Conservation (phyloP, 345 rosid genomes). For the Diplotaxis tenuifolia region DNA sequence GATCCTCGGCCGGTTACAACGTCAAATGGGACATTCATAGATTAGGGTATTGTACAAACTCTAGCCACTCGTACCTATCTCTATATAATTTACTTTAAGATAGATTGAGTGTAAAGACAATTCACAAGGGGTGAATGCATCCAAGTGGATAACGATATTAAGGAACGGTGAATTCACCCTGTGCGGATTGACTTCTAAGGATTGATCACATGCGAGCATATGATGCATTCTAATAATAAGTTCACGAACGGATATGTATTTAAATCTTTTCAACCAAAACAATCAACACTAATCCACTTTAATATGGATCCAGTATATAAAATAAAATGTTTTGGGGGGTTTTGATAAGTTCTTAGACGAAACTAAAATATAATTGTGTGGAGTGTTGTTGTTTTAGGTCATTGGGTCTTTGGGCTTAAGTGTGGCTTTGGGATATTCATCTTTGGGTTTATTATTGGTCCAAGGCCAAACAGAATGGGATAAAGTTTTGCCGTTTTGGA, state of each 20-base stretch:
- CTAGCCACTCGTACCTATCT: slow-evolving; percentile 5
- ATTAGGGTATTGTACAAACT: slow-evolving; percentile 1
- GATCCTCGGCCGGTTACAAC: slow-evolving; percentile 13
- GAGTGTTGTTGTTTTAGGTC: too few relatives aligned
- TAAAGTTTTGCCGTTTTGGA: too few relatives aligned
- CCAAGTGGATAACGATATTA: slow-evolving; percentile 11
- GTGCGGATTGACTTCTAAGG: background rate
- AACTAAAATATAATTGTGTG: too few relatives aligned
- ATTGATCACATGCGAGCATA: slow-evolving; percentile 5
- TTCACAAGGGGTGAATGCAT: background rate
- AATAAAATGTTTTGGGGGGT: too few relatives aligned
- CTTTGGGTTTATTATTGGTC: too few relatives aligned
- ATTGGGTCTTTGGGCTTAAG: too few relatives aligned
- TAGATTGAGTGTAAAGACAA: slow-evolving; percentile 1
- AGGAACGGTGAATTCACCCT: slow-evolving; percentile 17
- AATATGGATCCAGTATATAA: too few relatives aligned
- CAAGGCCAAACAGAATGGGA: too few relatives aligned
- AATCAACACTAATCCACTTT: background rate
- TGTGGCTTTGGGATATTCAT: too few relatives aligned
- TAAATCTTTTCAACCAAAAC: background rate
- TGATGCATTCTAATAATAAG: background rate
- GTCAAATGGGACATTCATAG: background rate
- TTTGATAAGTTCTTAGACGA: too few relatives aligned
- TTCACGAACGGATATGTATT: background rate
- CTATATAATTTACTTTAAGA: background rate